These are phyloP conservation scores for Beauveria varroae DNA, from an alignment of 2,329 filamentous ascomycete species.

Conservation along the genomic window DNA sequence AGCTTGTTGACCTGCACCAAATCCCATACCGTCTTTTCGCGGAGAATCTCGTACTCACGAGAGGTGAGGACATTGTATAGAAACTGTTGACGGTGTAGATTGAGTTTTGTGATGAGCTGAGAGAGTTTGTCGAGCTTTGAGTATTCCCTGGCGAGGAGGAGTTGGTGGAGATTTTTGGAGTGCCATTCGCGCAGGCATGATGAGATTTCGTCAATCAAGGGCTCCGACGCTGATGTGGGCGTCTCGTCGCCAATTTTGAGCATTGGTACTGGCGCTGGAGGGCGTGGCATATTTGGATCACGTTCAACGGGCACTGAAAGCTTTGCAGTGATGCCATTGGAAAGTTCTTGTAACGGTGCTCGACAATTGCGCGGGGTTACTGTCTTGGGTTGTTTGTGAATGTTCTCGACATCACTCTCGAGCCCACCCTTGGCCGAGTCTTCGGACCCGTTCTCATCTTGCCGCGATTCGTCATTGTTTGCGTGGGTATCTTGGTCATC, in stretches of 20 bases:
- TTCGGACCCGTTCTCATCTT: constrained; percentile 27
- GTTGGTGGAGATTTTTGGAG: constrained; percentile 89
- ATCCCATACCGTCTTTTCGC: constrained; percentile 93
- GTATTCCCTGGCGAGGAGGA: constrained; percentile 79
- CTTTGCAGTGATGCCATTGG: constrained; percentile 32
- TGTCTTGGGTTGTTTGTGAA: constrained; percentile 19
- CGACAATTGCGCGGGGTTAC: constrained; percentile 19
- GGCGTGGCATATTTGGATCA: constrained; percentile 64
- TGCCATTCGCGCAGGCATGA: constrained; percentile 98
- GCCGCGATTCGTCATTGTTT: constrained; percentile 17
- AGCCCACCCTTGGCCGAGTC: constrained; percentile 51
- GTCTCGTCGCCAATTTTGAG: constrained; percentile 97
- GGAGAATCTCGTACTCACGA: constrained; percentile 70
- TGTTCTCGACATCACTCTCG: constrained; percentile 27
- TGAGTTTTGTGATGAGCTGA: constrained; percentile 71
- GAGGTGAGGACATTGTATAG: constrained; percentile 88
- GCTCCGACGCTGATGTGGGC: constrained; percentile 79
- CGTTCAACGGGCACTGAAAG: constrained; percentile 45
- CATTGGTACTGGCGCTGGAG: constrained; percentile 90
- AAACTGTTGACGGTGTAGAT: constrained; percentile 79
- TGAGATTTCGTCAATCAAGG: constrained; percentile 93
- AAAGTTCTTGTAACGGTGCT: constrained; percentile 27
- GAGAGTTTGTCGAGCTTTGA: constrained; percentile 73
- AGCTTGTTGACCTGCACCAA: constrained; percentile 91
- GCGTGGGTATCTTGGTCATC: constrained; percentile 25